Conservation (phyloP, 345 rosid genomes). For the Combretum micranthum region DNA sequence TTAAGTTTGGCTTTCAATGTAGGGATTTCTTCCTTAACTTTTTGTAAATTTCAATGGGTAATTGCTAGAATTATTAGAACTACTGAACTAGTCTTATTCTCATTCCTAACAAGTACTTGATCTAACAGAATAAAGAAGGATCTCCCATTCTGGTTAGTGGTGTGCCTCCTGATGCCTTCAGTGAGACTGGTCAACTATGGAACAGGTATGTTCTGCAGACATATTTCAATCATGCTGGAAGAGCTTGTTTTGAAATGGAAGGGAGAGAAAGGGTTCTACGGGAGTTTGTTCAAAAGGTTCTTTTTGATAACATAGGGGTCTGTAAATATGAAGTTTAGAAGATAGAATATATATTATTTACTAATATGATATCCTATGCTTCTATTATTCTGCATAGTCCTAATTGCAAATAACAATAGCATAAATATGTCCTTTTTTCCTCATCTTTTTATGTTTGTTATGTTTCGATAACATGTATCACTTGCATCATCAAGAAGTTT, state of each 20-base stretch:
- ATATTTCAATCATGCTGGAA: no score
- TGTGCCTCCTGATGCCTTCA: constrained; percentile 96
- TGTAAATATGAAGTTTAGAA: neutral
- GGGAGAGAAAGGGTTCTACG: no score
- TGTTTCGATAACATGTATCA: no score
- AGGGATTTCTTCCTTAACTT: no score
- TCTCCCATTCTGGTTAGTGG: constrained; percentile 83
- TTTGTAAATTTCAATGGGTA: no score
- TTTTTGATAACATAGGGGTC: constrained; percentile 1
- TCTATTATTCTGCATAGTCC: neutral
- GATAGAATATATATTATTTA: neutral
- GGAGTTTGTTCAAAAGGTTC: neutral
- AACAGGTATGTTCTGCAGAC: constrained; percentile 42
- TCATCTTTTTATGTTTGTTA: no score
- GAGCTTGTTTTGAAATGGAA: no score
- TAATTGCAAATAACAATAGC: no score
- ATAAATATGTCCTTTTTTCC: no score
- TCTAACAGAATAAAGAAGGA: constrained; percentile 67
- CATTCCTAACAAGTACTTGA: constrained; percentile 3
- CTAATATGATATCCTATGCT: neutral
- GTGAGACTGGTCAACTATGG: constrained; percentile 95
- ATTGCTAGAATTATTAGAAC: no score
- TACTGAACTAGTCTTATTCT: neutral
- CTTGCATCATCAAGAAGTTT: no score
- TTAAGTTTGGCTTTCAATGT: no score